Evolutionary conservation across 768 basidiomycete species (phyloP).

Genomic region (Hygrocybe coccinea): DNA sequence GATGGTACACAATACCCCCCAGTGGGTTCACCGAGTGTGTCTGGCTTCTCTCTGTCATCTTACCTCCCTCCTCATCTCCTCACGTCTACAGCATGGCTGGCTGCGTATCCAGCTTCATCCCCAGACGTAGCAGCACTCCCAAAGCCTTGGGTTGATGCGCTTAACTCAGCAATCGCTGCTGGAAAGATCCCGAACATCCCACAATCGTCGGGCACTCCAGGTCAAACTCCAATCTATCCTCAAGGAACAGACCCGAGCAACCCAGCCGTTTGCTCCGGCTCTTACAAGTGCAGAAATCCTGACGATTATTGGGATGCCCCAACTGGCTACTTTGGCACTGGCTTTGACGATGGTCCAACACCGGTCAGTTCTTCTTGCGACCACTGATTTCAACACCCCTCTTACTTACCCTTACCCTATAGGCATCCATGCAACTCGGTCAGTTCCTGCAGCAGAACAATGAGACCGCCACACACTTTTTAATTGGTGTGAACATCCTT

Average conservation of each 20-base stretch:
- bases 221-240: constrained; percentile 43
- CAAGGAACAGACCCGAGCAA: constrained; percentile 41
- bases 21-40: constrained; percentile 58
- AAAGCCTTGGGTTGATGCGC: constrained; percentile 64
- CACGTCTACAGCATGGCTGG: constrained; percentile 49
- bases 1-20: constrained; percentile 49
- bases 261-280: constrained; percentile 67
- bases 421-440: constrained; percentile 49
- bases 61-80: constrained; percentile 1
- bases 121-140: constrained; percentile 56
- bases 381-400: constrained; percentile 2
- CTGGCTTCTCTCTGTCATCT: background rate
- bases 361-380: constrained; percentile 26
- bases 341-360: constrained; percentile 81
- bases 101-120: constrained; percentile 48
- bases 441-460: constrained; percentile 64
- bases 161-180: constrained; percentile 58
- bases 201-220: constrained; percentile 35
- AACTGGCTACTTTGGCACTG: constrained; percentile 54
- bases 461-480: constrained; percentile 76
- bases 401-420: background rate
- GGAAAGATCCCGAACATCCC: constrained; percentile 73
- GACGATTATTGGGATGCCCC: constrained; percentile 79
- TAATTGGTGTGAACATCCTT: constrained; percentile 80
- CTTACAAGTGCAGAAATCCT: constrained; percentile 57